These are phyloP conservation scores for Olyra latifolia DNA, from an alignment of 176 grass and related monocot species.

Conservation along the genomic window DNA sequence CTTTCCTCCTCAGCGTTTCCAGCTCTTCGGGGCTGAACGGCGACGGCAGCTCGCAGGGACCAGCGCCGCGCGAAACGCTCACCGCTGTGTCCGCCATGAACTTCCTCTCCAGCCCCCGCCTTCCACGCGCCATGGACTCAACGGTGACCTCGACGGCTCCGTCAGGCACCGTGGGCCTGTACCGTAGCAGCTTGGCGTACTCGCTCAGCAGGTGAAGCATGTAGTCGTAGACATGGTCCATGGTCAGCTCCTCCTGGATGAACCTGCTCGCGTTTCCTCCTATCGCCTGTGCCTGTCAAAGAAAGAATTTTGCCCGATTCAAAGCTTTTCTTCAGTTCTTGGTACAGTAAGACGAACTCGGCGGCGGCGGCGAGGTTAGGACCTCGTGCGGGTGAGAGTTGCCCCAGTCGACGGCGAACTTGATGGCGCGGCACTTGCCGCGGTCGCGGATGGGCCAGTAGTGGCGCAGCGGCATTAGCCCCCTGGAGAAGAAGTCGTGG, in stretches of 20 bases:
- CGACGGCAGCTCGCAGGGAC: conserved; percentile 37
- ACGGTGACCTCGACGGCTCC: conserved; percentile 48
- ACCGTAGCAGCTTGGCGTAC: conserved; percentile 44
- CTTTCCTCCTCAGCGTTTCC: conserved; percentile 21
- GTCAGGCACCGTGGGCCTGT: conserved; percentile 33
- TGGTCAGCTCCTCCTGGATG: conserved; percentile 50
- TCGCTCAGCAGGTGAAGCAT: conserved; percentile 58
- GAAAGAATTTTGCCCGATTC: neutral
- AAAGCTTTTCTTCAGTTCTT: neutral
- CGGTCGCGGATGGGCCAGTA: conserved; percentile 65
- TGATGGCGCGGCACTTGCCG: conserved; percentile 60
- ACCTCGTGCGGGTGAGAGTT: conserved; percentile 61
- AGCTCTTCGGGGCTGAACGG: conserved; percentile 26
- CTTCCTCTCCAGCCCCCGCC: conserved; percentile 26
- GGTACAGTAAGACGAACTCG: neutral
- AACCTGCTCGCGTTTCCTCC: conserved; percentile 40
- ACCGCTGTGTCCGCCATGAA: conserved; percentile 48
- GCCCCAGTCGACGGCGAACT: conserved; percentile 72
- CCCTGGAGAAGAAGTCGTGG: too few relatives aligned
- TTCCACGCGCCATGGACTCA: conserved; percentile 33
- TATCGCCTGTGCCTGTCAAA: conserved; percentile 40
- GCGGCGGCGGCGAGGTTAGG: neutral
- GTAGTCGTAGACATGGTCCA: conserved; percentile 61
- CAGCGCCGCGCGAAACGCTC: neutral
- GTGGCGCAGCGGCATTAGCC: conserved; percentile 56